Conservation (phyloP, 352 stramenopile genomes). For the Phytopythium sindhum region DNA sequence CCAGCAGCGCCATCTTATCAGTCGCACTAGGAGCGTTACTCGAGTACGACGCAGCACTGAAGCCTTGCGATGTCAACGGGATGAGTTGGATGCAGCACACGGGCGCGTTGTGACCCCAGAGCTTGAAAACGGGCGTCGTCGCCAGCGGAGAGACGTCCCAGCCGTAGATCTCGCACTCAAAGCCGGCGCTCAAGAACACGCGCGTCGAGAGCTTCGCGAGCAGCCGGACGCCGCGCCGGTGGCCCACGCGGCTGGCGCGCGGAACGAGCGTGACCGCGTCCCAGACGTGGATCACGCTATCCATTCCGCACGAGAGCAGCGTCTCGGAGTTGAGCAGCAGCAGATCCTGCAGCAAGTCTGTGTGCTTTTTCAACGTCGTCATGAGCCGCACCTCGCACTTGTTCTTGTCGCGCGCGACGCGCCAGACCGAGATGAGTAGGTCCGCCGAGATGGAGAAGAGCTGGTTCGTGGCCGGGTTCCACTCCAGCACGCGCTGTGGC, state of each 20-base stretch:
- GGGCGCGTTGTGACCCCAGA: conserved; percentile 63
- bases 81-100: conserved; percentile 72
- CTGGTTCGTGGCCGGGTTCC: conserved; percentile 42
- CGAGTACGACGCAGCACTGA: background rate
- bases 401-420: conserved; percentile 33
- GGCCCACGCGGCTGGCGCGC: conserved; percentile 43
- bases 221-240: conserved; percentile 58
- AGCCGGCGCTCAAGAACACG: conserved; percentile 72
- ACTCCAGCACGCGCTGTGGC: conserved; percentile 71
- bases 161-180: conserved; percentile 70
- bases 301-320: conserved; percentile 73
- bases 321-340: conserved; percentile 69
- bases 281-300: conserved; percentile 72
- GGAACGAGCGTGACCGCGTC: conserved; percentile 50
- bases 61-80: conserved; percentile 21
- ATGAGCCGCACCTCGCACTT: conserved; percentile 52
- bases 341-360: conserved; percentile 68
- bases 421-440: conserved; percentile 63
- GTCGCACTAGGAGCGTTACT: conserved; percentile 7
- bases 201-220: conserved; percentile 60
- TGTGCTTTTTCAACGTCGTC: conserved; percentile 62
- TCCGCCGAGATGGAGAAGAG: conserved; percentile 77
- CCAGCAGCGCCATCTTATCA: conserved; percentile 29
- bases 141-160: conserved; percentile 70
- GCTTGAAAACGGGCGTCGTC: conserved; percentile 57